phyloP scores from a whole-genome alignment of 1,139 yeast species.

The Candida pseudoviswanathii region DNA sequence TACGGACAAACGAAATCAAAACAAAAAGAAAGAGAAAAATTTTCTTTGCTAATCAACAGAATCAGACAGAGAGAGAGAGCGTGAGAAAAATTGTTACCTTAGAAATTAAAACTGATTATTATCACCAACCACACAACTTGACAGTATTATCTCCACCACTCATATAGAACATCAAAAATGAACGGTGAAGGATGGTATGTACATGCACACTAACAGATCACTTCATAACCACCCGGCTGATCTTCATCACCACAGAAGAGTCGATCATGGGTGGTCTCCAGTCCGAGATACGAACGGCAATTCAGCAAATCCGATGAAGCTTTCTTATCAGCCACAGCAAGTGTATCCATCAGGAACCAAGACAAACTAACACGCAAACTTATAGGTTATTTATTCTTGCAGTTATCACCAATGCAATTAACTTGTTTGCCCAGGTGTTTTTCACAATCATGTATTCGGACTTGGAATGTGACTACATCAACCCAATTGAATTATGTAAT shows the following conservation, averaged over 20 bases:
- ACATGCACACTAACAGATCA: neutral
- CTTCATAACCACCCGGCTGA: neutral
- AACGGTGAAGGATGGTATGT: constrained; percentile 18
- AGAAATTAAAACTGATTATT: neutral
- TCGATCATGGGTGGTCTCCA: neutral
- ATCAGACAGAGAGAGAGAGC: neutral
- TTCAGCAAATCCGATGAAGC: too few species aligned
- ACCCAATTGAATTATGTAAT: constrained; percentile 95
- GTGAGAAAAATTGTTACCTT: neutral
- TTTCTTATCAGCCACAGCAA: too few species aligned
- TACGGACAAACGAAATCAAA: constrained; percentile 20
- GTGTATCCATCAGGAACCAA: too few species aligned
- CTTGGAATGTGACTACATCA: constrained; percentile 92
- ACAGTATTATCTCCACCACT: neutral
- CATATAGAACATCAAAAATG: constrained; percentile 8
- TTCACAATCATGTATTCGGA: constrained; percentile 94
- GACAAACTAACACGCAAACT: too few species aligned
- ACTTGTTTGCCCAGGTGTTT: constrained; percentile 87
- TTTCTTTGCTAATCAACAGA: neutral
- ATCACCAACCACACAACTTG: neutral
- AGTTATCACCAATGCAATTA: constrained; percentile 82
- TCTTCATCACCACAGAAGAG: neutral
- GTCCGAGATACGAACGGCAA: neutral
- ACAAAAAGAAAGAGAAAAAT: constrained; percentile 1
- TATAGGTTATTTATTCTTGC: constrained; percentile 75